These are phyloP conservation scores for Mycena crocata DNA, from an alignment of 768 basidiomycete genomes.

Conservation along the genomic window DNA sequence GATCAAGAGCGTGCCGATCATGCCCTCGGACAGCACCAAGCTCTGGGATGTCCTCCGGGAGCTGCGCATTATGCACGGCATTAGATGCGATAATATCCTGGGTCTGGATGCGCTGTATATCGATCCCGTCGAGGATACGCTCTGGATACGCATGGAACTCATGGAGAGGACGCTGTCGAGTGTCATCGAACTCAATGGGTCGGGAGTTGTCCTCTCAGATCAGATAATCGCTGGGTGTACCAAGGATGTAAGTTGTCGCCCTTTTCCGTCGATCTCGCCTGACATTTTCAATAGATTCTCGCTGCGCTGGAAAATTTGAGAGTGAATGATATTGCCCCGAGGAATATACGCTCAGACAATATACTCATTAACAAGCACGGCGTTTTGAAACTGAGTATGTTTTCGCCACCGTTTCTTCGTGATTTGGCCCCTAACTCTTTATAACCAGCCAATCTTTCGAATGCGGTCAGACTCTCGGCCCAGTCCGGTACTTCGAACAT, in stretches of 20 bases:
- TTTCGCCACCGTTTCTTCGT: neutral
- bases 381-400: conserved; percentile 63
- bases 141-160: conserved; percentile 74
- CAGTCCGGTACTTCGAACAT: neutral
- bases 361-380: conserved; percentile 59
- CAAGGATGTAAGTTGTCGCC: conserved; percentile 55
- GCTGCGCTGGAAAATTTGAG: conserved; percentile 60
- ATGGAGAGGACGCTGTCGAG: conserved; percentile 72
- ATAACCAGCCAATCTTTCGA: conserved; percentile 19
- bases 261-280: neutral
- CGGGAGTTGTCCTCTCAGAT: conserved; percentile 59
- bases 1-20: conserved; percentile 60
- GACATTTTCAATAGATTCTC: conserved; percentile 49
- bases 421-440: neutral
- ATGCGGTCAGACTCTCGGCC: neutral
- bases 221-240: conserved; percentile 60
- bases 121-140: conserved; percentile 48
- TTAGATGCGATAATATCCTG: conserved; percentile 58
- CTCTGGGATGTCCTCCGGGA: conserved; percentile 58
- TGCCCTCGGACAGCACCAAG: conserved; percentile 51
- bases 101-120: conserved; percentile 59
- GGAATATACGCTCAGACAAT: conserved; percentile 69
- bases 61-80: conserved; percentile 49
- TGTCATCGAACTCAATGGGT: conserved; percentile 56
- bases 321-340: conserved; percentile 59